A percentile compares a stretch with the other conserved stretches of the same genome.
Evolutionary conservation across 305 asterid genomes (phyloP).

Genomic region (Fraxinus nigra): DNA sequence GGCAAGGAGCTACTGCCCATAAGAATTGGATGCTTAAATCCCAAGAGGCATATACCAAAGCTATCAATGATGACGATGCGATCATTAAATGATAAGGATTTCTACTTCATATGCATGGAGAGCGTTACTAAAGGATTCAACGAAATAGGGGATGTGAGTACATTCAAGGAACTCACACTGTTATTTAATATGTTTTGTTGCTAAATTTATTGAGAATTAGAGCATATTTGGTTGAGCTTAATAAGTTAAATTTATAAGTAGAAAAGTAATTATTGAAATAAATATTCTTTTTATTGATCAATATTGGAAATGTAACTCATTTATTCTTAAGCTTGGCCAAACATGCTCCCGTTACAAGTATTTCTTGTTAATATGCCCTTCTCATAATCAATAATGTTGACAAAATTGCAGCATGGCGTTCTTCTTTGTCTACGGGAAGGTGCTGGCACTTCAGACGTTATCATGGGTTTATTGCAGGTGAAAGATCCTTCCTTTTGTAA

Average conservation of each 20-base stretch:
- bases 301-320: not conserved
- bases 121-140: slow-evolving; percentile 34
- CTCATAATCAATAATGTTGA: slow-evolving; percentile 1
- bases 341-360: not conserved
- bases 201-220: not conserved
- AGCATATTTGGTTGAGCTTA: not conserved
- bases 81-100: slow-evolving; percentile 46
- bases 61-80: slow-evolving; percentile 57
- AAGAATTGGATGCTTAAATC: slow-evolving; percentile 77
- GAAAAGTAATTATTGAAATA: not conserved
- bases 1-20: slow-evolving; percentile 67
- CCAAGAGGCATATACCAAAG: slow-evolving; percentile 47
- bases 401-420: slow-evolving; percentile 48
- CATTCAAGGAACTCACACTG: not conserved
- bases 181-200: not conserved
- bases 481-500: not conserved
- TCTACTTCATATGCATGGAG: slow-evolving; percentile 72
- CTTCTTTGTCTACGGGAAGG: slow-evolving; percentile 78
- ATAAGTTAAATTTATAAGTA: not conserved
- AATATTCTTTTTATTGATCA: not conserved
- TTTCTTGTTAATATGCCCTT: not conserved
- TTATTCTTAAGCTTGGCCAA: not conserved
- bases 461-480: slow-evolving; percentile 73
- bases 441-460: slow-evolving; percentile 55
- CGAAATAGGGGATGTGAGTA: slow-evolving; percentile 43